Evolutionary conservation across 306 rosid genomes (phyloP).

Genomic region (Pyrus communis): DNA sequence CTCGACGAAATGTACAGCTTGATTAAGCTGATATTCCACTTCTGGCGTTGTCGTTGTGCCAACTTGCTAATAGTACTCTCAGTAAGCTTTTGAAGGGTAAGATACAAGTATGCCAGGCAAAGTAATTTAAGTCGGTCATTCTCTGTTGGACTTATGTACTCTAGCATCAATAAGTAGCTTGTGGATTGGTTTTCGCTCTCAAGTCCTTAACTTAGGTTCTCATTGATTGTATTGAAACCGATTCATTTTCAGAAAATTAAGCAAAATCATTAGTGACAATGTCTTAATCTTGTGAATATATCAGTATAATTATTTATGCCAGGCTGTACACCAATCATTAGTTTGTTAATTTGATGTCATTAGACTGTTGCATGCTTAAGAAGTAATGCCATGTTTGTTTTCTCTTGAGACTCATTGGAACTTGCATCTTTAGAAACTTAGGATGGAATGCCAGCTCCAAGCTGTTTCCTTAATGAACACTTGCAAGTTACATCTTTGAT

Average conservation of each 20-base stretch:
- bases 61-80: background rate
- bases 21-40: background rate
- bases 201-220: background rate
- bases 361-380: conserved; percentile 1
- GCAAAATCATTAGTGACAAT: background rate
- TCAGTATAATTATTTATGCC: background rate
- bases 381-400: conserved; percentile 1
- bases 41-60: background rate
- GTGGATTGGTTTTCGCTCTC: background rate
- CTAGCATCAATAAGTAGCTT: background rate
- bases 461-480: conserved; percentile 8
- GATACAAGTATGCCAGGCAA: background rate
- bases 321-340: conserved; percentile 1
- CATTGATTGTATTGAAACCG: background rate
- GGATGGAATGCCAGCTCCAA: conserved; percentile 2
- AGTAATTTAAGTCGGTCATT: background rate
- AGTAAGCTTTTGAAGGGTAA: background rate
- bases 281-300: background rate
- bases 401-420: background rate
- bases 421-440: background rate
- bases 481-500: background rate
- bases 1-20: background rate
- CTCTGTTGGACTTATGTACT: background rate
- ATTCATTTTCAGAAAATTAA: background rate
- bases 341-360: background rate